Base-by-base conservation (phyloP, 495 filamentous ascomycete genomes). In the Penicillium turbatum region DNA sequence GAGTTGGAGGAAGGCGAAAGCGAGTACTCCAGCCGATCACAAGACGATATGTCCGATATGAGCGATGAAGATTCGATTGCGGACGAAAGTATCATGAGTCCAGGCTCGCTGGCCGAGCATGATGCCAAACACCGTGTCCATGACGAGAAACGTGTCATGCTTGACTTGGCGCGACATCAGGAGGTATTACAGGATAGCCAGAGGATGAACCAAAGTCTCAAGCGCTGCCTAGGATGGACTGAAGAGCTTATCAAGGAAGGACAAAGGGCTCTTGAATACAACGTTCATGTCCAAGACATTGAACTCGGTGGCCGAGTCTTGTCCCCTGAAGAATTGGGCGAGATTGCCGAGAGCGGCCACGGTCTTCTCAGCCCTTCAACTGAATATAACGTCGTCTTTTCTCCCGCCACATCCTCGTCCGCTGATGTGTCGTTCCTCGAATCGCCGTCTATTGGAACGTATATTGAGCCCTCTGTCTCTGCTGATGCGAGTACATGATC, bases 171-270 rank as follows among this genome's bases (percentile, higher is more conserved):
- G 6, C 90, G 89, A 62, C 93, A 99, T 63, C 89, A 90, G 53
- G 86, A 92, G 59, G 74, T 97, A 2, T 80, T 98, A 4, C 70
- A 88, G 19, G 91, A 96, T 66, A 91, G 86, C 51, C 89, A 96
- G 62, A 92, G 87, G 68, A 89, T 97, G 73, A 97, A 97, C 66
- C 87, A 93, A 60, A 92, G 88, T 61, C 75, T 99, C 3, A 92
- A 89, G 64, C 79, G 90, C 26, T 99, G 93, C 65, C 75, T 95
- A 19, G 81, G 80, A 19, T 88, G 87, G 79, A 90, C 91, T 0
- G 93, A 99, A 59, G 85, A 87, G 53, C 77, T 99, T 34, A 96
- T 99, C 60, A 84, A 78, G 30, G 89, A 96, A 49, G 92, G 86
- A 24, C 87, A 86, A 60, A 89, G 86, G 61, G 93, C 93, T 1